Evolutionary conservation across 2,329 filamentous ascomycete species (phyloP), one percentile per base, ranked within the genome.

Genomic region (Colletotrichum phormii): DNA sequence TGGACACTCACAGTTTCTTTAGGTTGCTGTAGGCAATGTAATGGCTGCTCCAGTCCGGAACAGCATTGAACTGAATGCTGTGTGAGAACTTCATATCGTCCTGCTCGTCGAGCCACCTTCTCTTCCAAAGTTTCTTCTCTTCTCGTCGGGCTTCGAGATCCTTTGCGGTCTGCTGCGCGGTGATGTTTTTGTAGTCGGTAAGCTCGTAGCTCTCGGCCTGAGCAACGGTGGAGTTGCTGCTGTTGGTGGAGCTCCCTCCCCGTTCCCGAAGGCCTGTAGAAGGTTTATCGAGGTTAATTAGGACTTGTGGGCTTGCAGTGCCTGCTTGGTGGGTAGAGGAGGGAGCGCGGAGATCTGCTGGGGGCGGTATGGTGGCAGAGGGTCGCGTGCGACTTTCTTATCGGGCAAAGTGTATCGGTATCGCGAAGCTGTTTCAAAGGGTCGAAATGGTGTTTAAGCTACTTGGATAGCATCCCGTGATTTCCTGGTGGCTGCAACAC

Each of bases 81-180:
- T 99, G 97, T 22, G 96, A 98, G 88, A 99, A 99, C 92, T 98
- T 98, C 97, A 99, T 99, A 81, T 95, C 94, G 91, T 93, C 92
- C 76, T 88, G 89, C 77, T 92, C 87, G 78, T 94, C 90, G 78
- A 95, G 91, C 88, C 90, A 89, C 80, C 86, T 86, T 82, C 90
- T 89, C 86, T 95, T 95, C 81, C 88, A 86, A 76, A 84, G 83
- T 79, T 87, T 85, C 82, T 89, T 91, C 24, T 80, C 77, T 74
- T 75, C 79, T 76, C 77, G 79, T 65, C 80, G 82, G 49, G 77
- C 75, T 71, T 84, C 80, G 65, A 78, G 79, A 37, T 81, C 80
- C 72, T 78, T 75, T 51, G 72, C 75, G 71, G 79, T 75, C 63
- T 78, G 76, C 54, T 79, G 79, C 63, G 76, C 74, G 64, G 78